phyloP scores from a whole-genome alignment of 2,329 filamentous ascomycete genomes.

The Fusarium sterilihyphosum region DNA sequence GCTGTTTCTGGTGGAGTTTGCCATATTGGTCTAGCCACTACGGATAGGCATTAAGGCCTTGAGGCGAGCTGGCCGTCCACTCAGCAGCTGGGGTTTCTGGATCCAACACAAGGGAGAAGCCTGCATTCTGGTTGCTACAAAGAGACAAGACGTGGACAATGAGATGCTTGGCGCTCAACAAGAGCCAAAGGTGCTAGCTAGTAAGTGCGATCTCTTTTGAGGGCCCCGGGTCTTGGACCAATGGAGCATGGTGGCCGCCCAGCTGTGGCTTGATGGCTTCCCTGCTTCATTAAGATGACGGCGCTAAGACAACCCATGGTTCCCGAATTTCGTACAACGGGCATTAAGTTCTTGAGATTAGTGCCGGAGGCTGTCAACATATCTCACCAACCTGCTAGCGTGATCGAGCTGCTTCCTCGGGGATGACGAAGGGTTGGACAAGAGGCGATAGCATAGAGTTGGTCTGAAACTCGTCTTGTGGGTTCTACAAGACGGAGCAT shows the following conservation, averaged over 20 bases:
- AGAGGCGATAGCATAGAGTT: constrained; percentile 1
- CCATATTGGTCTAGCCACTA: constrained; percentile 13
- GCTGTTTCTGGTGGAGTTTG: constrained; percentile 32
- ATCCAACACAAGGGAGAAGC: constrained; percentile 27
- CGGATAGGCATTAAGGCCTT: constrained; percentile 3
- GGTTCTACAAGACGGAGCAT: background rate
- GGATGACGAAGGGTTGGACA: constrained; percentile 25
- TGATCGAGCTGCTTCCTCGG: constrained; percentile 10
- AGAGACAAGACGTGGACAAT: constrained; percentile 14
- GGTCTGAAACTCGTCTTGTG: background rate
- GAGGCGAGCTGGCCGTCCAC: constrained; percentile 8
- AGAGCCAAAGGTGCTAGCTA: constrained; percentile 1
- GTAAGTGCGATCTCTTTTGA: constrained; percentile 20
- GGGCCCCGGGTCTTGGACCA: constrained; percentile 12
- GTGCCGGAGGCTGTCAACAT: constrained; percentile 28
- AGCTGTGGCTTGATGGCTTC: constrained; percentile 17
- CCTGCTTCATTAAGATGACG: constrained; percentile 11
- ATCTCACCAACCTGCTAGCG: constrained; percentile 17
- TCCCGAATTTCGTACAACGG: constrained; percentile 25
- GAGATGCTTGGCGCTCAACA: constrained; percentile 21
- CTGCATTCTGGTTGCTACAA: constrained; percentile 22
- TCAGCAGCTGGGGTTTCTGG: constrained; percentile 16
- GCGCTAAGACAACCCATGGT: constrained; percentile 29
- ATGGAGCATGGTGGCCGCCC: constrained; percentile 19
- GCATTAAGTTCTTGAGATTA: constrained; percentile 12